Evolutionary conservation across 306 rosid species (phyloP), one percentile per base, ranked within the genome.

Genomic region (Geum urbanum): DNA sequence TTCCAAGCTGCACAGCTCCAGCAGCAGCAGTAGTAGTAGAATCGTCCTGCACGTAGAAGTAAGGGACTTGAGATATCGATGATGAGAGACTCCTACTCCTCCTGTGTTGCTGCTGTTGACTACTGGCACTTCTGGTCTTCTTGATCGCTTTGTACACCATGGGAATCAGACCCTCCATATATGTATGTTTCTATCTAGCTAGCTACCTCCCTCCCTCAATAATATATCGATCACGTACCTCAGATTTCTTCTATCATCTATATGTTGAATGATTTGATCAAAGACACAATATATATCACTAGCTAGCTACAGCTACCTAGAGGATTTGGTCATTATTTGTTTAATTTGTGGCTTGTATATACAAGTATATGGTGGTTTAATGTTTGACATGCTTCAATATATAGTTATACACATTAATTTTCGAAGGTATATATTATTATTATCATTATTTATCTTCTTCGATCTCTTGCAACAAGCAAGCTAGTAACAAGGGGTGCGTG

Each of bases 101-200:
- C 32, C 48, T 43, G 67, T 81, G 72, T 27, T 46, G 74, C 13
- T 50, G 60, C 5, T 32, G 37, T 32, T 1, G 37, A 32, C 37
- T 32, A 32, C 37, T 32, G 4, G 4, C 37, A 16, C 9, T 39
- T 48, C 60, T 69, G 48, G 37, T 66, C 65, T 37, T 74, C 74
- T 78, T 81, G 40, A 81, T 71, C 11, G 82, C 85, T 68, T 61
- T 74, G 77, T 39, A 77, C 43, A 81, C 53, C 82, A 74, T 24
- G 11, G 85, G 85, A 57, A 81, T 72, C 44, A 81, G 71, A 35
- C 85, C 85, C 55, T 78, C 82, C 82, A 81, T 24, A 24, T 24
- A 24, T 24, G 27, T 24, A 24, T 69, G 27, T 32, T 13, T 47
- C 37, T 3, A n/a, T n/a, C 15, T 8, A 18, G 8, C 19, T 8